Base-by-base conservation (phyloP, 2,329 filamentous ascomycete species). In the Botrytis cinerea region DNA sequence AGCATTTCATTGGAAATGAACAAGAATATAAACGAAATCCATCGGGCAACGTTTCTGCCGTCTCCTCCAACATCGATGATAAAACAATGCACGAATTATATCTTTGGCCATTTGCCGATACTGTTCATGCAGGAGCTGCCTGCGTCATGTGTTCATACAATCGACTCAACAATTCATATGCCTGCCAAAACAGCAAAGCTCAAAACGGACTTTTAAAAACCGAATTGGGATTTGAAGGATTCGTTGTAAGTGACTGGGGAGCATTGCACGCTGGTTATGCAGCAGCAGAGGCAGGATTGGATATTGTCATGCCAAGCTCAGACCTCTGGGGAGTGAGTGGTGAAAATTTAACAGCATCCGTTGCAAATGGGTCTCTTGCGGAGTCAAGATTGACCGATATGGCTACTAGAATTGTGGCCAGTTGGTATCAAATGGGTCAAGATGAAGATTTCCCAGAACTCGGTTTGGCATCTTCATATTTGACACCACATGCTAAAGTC, bases 141-240 rank as follows among this genome's bases (percentile, higher is more conserved):
- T 89, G 88, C 9, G 87, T 95, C 66, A 97, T 97, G 94, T 96
- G 93, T 79, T 90, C 91, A 0, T 97, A 97, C 78, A 91, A 93
- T 75, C 87, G 87, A 84, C 85, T 92, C 88, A 32, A 62, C 25
- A 62, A 62, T 28, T 62, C 38, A 18, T 87, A 91, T 73, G 89
- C 88, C 2, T 93, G 91, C 77, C 87, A 91, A 74, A 94, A 97
- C 81, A 91, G 90, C 76, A 93, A 95, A 80, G 83, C 94, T 2
- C 85, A 95, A 76, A 97, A 96, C 77, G 91, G 91, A 0, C 84
- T 97, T 12, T 84, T 97, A 57, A 97, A 97, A 79, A 92, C 94
- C 71, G 93, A 97, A 80, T 85, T 97, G 1, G 93, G 93, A 4
- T 97, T 97, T 79, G 92, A 96, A 80, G 94, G 93, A 0, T 95